These are phyloP conservation scores for Pouteria glomerata DNA, from an alignment of 148 eudicot species.

Conservation along the genomic window DNA sequence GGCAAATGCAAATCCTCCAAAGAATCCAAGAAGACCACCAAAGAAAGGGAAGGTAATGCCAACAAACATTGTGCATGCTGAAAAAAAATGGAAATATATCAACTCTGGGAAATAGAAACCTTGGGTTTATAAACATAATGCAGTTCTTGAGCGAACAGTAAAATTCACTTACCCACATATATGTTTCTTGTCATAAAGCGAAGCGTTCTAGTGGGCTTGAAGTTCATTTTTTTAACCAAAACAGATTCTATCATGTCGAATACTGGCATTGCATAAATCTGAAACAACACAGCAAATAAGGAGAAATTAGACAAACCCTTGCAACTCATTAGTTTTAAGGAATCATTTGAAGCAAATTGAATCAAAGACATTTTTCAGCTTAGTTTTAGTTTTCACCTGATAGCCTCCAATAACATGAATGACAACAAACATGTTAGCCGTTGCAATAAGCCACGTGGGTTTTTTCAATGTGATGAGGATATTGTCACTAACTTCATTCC, in stretches of 20 bases:
- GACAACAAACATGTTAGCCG: conserved; percentile 32
- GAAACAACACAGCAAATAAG: neutral
- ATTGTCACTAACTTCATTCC: conserved; percentile 17
- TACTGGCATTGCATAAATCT: conserved; percentile 48
- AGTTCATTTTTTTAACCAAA: conserved; percentile 28
- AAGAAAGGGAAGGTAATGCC: conserved; percentile 32
- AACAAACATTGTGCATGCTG: conserved; percentile 30
- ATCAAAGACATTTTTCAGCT: neutral
- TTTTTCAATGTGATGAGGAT: conserved; percentile 23
- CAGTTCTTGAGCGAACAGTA: neutral
- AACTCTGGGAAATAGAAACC: neutral
- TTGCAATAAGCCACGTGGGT: conserved; percentile 30
- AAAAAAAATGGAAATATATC: neutral
- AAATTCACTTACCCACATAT: conserved; percentile 36
- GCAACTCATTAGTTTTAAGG: neutral
- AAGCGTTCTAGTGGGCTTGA: conserved; percentile 26
- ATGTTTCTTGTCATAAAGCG: conserved; percentile 30
- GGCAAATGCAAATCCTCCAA: conserved; percentile 35
- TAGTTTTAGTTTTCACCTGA: conserved; percentile 15
- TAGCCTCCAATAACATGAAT: conserved; percentile 34
- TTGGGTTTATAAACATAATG: neutral
- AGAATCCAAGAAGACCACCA: conserved; percentile 29
- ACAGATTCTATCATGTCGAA: conserved; percentile 42
- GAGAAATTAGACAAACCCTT: neutral
- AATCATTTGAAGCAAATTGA: neutral